Percentiles rank a stretch among this genome's conserved stretches.
Evolutionary conservation across 2,329 filamentous ascomycete genomes (phyloP).

Genomic region (Fusarium incarnatum): DNA sequence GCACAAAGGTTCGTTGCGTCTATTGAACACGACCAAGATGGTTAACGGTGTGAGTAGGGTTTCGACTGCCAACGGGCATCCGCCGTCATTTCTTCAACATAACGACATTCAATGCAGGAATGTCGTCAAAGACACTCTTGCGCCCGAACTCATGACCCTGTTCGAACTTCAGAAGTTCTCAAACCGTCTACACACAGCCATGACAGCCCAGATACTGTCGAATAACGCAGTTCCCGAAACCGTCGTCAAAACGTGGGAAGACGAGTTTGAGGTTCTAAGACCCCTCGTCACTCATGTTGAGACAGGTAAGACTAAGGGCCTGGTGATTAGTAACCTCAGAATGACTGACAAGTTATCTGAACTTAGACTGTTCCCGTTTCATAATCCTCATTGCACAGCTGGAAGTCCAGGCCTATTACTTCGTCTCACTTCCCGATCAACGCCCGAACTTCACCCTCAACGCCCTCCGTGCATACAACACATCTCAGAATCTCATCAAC

Average conservation of each 20-base stretch:
- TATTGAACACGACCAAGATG: background rate
- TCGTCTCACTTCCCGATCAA: slow-evolving; percentile 58
- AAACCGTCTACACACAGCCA: slow-evolving; percentile 61
- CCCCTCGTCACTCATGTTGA: slow-evolving; percentile 59
- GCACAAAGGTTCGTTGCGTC: slow-evolving; percentile 57
- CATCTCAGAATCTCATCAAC: slow-evolving; percentile 59
- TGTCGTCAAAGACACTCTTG: slow-evolving; percentile 55
- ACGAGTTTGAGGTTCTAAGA: slow-evolving; percentile 63
- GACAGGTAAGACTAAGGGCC: slow-evolving; percentile 53
- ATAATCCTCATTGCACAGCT: slow-evolving; percentile 61
- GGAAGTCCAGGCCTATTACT: slow-evolving; percentile 67
- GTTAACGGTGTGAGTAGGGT: slow-evolving; percentile 33
- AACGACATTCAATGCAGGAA: slow-evolving; percentile 59
- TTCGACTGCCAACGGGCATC: slow-evolving; percentile 59
- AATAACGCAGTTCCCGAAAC: slow-evolving; percentile 60
- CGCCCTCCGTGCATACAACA: slow-evolving; percentile 60
- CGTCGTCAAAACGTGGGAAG: slow-evolving; percentile 61
- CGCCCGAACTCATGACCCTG: slow-evolving; percentile 57
- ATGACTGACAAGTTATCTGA: background rate
- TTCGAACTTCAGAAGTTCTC: slow-evolving; percentile 64
- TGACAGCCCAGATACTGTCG: slow-evolving; percentile 60
- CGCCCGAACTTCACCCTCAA: slow-evolving; percentile 56
- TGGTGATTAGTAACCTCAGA: too few relatives aligned
- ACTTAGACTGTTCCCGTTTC: slow-evolving; percentile 60
- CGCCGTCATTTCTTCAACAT: slow-evolving; percentile 63